Base-by-base conservation (phyloP, 352 stramenopile genomes). In the Pythium dissotocum region DNA sequence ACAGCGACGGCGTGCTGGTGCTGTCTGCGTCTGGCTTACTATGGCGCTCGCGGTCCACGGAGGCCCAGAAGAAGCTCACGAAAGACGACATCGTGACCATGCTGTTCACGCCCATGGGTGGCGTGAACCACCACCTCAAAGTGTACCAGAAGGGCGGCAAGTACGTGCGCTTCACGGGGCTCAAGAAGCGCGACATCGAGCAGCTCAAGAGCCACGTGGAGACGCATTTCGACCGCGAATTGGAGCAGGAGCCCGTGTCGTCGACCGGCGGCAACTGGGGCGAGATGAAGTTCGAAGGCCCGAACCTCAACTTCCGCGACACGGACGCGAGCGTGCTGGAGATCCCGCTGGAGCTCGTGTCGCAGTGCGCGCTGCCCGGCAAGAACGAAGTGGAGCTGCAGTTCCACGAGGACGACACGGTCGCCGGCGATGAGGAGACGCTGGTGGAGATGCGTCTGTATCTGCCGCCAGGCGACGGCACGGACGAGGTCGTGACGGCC, bases 301-400 rank as follows among this genome's bases (percentile, higher is more conserved):
- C 79, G 0, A 94, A 95, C 61, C 78, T 94, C 61, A 94, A 94
- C 76, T 95, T 94, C 61, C 82, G 82, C 55, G 78, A 78, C 16
- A 67, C 73, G 33, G 80, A 89, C 52, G 76, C 82, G 24, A 90
- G 81, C 36, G 77, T 94, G 35, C 84, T 94, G 61, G 87, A 94
- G 57, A 76, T 95, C 48, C 80, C 83, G 30, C 70, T 93, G 0
- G 78, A 93, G 56, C 80, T 90, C 61, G 87, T 95, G 46, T 91
- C 85, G 21, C 85, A 90, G 75, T 96, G 83, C 56, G 97, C 98
- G 7, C 72, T 99, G 61, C 97, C 97, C 0, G 96, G 94, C 55
- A 98, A 97, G 61, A 99, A 99, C 77, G 97, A 99, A 73, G 97
- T 99, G 54, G 97, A 99, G 78, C 78, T 99, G 58, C 98, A 99